phyloP scores from a whole-genome alignment of 2,329 filamentous ascomycete genomes.

The Grosmannia clavigera region DNA sequence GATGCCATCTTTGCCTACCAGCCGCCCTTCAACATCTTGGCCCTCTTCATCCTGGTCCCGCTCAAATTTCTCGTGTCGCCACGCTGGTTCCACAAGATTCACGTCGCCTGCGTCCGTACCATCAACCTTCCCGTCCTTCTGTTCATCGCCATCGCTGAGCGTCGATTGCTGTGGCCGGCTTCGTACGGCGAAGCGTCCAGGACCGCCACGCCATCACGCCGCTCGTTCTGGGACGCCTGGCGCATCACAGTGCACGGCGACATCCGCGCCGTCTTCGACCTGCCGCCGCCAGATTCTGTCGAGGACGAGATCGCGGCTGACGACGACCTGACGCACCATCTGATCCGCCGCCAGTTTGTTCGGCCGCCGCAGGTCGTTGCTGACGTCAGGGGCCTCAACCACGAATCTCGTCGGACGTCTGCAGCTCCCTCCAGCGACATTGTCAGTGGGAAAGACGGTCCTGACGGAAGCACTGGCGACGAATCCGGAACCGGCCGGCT shows the following conservation, averaged over 20 bases:
- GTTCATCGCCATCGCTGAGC: conserved; percentile 57
- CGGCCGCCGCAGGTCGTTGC: conserved; percentile 29
- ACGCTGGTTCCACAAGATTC: conserved; percentile 84
- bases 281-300: conserved; percentile 51
- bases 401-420: not conserved
- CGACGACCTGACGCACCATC: conserved; percentile 44
- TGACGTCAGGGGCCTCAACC: not conserved
- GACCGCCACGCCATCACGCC: not conserved
- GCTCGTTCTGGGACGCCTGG: conserved; percentile 53
- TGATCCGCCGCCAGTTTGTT: conserved; percentile 45
- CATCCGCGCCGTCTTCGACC: conserved; percentile 60
- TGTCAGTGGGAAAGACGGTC: not conserved
- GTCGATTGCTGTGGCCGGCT: conserved; percentile 50
- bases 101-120: conserved; percentile 61
- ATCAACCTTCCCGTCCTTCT: conserved; percentile 67
- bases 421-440: not conserved
- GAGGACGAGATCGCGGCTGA: conserved; percentile 45
- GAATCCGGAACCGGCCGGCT: not conserved
- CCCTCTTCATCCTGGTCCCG: conserved; percentile 60
- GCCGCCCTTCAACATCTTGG: conserved; percentile 73
- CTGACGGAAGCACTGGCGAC: not conserved
- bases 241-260: conserved; percentile 60
- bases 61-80: conserved; percentile 68
- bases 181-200: conserved; percentile 13
- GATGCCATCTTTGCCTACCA: conserved; percentile 75